Evolutionary conservation across 306 rosid species (phyloP).

Genomic region (Canavalia ensiformis): DNA sequence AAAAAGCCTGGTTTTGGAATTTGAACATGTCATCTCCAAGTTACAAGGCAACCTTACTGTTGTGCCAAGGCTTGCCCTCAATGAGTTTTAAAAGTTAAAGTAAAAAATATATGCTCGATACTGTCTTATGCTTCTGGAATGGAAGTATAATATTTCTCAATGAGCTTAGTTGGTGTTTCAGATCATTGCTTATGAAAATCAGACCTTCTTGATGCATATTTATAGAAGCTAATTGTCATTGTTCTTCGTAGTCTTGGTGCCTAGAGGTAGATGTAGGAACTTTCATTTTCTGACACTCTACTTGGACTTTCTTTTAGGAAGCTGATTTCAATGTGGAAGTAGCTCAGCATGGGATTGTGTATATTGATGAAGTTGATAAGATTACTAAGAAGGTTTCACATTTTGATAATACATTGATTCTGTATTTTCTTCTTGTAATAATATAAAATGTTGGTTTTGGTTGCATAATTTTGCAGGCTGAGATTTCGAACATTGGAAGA

Average conservation of each 20-base stretch:
- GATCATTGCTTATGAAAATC: too few species aligned
- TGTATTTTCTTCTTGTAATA: neutral
- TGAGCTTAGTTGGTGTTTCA: too few species aligned
- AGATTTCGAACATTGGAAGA: slow-evolving; percentile 69
- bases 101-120: too few species aligned
- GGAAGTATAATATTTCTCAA: too few species aligned
- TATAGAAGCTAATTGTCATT: too few species aligned
- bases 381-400: slow-evolving; percentile 70
- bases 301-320: slow-evolving; percentile 57
- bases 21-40: too few species aligned
- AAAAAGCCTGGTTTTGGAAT: too few species aligned
- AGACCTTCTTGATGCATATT: too few species aligned
- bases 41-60: too few species aligned
- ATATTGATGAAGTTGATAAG: slow-evolving; percentile 83
- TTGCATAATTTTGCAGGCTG: slow-evolving; percentile 56
- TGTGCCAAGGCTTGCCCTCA: too few species aligned
- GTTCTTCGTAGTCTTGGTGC: slow-evolving; percentile 3
- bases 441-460: slow-evolving; percentile 15
- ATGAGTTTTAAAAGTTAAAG: too few species aligned
- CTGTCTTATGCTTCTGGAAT: too few species aligned
- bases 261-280: slow-evolving; percentile 10
- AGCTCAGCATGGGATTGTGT: slow-evolving; percentile 78
- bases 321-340: slow-evolving; percentile 77
- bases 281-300: slow-evolving; percentile 14
- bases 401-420: neutral